These are phyloP conservation scores for Salvia sclarea DNA, from an alignment of 305 asterid species.

Conservation along the genomic window DNA sequence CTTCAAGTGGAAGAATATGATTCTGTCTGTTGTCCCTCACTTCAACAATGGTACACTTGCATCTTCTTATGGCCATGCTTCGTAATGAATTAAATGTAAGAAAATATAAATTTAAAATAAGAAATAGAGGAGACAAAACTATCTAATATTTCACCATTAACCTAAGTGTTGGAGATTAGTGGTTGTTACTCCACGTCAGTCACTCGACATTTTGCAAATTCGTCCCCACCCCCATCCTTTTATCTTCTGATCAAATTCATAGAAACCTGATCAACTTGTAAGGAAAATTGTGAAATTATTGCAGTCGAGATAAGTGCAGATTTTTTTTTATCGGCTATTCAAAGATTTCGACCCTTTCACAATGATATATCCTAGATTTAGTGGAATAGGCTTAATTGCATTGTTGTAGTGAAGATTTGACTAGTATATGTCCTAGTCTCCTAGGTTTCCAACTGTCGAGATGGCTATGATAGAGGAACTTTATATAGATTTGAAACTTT, in stretches of 20 bases:
- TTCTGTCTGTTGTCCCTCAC: slow-evolving; percentile 32
- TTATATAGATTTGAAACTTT: too few species aligned
- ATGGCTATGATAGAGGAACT: too few species aligned
- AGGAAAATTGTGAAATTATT: neutral
- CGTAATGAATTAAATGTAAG: neutral
- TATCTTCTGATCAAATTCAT: too few species aligned
- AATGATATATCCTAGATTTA: too few species aligned
- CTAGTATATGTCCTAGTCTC: neutral
- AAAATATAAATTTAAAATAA: neutral
- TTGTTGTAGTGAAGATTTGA: neutral
- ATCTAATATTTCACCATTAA: neutral
- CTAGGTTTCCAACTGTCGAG: neutral
- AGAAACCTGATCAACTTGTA: neutral
- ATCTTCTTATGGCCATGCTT: neutral
- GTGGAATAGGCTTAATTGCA: neutral
- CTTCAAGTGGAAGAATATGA: slow-evolving; percentile 48
- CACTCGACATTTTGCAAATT: neutral
- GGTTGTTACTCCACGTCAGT: neutral
- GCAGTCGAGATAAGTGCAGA: neutral
- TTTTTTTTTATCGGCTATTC: neutral
- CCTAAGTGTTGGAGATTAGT: neutral
- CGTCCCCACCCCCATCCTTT: neutral
- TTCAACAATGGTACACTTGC: neutral
- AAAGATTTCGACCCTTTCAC: neutral
- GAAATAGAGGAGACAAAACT: too few species aligned